Conservation (phyloP, 805 yeast genomes). For the Barnettozyma populi region DNA sequence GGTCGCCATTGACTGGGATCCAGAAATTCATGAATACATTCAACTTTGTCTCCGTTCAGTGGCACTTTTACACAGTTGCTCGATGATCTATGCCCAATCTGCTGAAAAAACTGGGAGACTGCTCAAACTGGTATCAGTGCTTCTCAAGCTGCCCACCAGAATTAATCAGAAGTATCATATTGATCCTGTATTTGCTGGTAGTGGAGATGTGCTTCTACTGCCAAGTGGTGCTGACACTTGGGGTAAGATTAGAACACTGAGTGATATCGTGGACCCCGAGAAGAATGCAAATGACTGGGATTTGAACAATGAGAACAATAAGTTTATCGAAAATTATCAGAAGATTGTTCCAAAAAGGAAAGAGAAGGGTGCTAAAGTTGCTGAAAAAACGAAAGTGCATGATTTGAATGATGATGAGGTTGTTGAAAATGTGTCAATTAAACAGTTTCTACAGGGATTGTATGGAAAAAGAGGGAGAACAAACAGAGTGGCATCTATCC, state of each 20-base stretch:
- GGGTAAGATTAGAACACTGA: constrained; percentile 40
- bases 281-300: constrained; percentile 17
- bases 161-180: neutral
- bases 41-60: constrained; percentile 32
- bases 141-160: constrained; percentile 6
- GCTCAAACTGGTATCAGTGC: constrained; percentile 7
- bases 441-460: constrained; percentile 2
- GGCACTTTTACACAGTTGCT: constrained; percentile 5
- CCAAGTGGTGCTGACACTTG: constrained; percentile 50
- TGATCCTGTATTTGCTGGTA: constrained; percentile 7
- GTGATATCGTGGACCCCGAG: constrained; percentile 30
- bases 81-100: constrained; percentile 9
- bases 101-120: constrained; percentile 2
- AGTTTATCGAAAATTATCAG: constrained; percentile 15
- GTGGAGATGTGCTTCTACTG: constrained; percentile 27
- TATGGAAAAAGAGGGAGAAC: constrained; percentile 4
- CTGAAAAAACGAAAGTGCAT: neutral
- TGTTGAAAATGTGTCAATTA: neutral
- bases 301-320: constrained; percentile 23
- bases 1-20: constrained; percentile 11
- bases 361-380: neutral
- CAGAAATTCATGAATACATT: constrained; percentile 21
- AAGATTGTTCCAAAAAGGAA: constrained; percentile 13
- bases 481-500: constrained; percentile 2
- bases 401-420: neutral